phyloP scores from a whole-genome alignment of 257 asterid species.

The Penstemon eatonii region DNA sequence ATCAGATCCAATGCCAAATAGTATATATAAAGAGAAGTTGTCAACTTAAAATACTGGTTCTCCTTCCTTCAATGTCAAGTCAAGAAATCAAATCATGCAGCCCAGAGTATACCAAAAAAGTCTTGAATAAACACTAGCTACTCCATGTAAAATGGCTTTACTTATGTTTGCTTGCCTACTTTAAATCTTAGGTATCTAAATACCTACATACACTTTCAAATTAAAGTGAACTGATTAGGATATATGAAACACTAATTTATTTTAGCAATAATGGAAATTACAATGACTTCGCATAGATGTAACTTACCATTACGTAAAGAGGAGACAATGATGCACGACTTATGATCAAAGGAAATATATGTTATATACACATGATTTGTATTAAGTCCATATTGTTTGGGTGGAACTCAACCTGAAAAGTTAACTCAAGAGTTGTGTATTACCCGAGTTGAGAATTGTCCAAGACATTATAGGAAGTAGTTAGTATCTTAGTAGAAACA shows the following conservation, averaged over 20 bases:
- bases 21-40: slow-evolving; percentile 4
- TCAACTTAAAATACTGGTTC: slow-evolving; percentile 28
- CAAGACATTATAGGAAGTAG: too few species aligned
- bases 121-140: background rate
- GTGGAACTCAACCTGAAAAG: too few species aligned
- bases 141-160: slow-evolving; percentile 23
- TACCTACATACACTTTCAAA: background rate
- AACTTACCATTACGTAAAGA: too few species aligned
- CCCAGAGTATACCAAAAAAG: slow-evolving; percentile 1
- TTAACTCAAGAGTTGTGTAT: too few species aligned
- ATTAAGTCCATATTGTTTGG: too few species aligned
- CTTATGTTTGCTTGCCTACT: slow-evolving; percentile 12
- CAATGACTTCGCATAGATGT: too few species aligned
- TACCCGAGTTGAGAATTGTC: too few species aligned
- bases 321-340: too few species aligned
- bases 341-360: too few species aligned
- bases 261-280: background rate
- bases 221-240: background rate
- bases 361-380: too few species aligned
- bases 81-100: slow-evolving; percentile 1
- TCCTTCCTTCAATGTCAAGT: slow-evolving; percentile 38
- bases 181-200: slow-evolving; percentile 12
- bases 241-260: too few species aligned
- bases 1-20: slow-evolving; percentile 20
- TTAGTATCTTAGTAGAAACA: too few species aligned